Base-by-base conservation (phyloP, 2,329 filamentous ascomycete genomes). In the Xylaria sp. region DNA sequence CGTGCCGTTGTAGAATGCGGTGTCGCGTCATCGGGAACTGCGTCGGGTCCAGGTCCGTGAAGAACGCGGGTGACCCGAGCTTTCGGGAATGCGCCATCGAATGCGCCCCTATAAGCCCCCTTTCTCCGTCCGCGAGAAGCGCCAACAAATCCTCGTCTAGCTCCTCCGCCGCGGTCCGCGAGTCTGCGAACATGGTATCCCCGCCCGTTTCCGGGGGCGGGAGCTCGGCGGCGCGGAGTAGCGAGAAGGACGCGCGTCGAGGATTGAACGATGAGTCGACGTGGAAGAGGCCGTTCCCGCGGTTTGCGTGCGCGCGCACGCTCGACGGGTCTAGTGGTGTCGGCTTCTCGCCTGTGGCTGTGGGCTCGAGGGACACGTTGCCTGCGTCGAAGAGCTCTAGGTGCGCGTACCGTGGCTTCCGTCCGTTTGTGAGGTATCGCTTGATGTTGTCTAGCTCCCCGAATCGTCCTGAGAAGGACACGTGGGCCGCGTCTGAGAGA, bases 341-440 rank as follows among this genome's bases (percentile, higher is more conserved):
- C n/a, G 36, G 53, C 25, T 34, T 23, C 18, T 20, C 58, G 12
- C 32, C 32, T 0, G 7, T 20, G 18, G 61, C 46, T 1, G 45
- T 18, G 2, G 62, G 56, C 18, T 66, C 66, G 7, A 59, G 20
- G 9, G 57, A 53, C 13, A 88, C 77, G 74, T 89, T 89, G 60
- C 84, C 81, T 0, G 85, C 85, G 70, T 89, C 87, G 74, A 89
- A 89, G 0, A 89, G 80, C 74, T 88, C 83, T 48, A 81, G 78
- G 67, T 83, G 80, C 1, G 76, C 72, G 68, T 85, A 83, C 23
- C 86, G 82, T 65, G 83, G 80, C 71, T 81, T 80, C 50, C 84
- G 81, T 18, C 83, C 85, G 0, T 77, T 78, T 1, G 76, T 77
- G 8, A 83, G 77, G 76, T 85, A 88, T 0, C 83, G 84, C 20